phyloP scores from a whole-genome alignment of 208 protist species.

The Angomonas ambiguus region DNA sequence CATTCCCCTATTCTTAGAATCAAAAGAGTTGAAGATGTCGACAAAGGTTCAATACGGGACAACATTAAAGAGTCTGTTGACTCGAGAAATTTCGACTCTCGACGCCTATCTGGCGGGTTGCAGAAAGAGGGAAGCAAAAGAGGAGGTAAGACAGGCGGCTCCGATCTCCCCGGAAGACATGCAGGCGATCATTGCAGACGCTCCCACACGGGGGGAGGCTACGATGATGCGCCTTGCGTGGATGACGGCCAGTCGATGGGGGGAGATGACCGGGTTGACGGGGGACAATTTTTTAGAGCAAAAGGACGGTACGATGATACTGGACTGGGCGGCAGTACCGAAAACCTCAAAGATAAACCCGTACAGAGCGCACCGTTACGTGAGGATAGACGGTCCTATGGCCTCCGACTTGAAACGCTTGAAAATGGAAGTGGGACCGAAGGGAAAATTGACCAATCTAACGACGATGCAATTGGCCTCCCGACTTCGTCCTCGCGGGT shows the following conservation, averaged over 20 bases:
- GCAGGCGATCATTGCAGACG: background rate
- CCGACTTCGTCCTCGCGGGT: background rate
- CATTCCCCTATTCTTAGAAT: background rate
- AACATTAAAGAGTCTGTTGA: background rate
- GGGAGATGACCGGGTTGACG: background rate
- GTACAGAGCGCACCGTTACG: background rate
- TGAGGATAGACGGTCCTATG: background rate
- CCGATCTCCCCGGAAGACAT: background rate
- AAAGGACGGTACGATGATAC: background rate
- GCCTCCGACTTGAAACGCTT: background rate
- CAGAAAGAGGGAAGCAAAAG: background rate
- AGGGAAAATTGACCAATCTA: background rate
- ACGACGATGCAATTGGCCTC: background rate
- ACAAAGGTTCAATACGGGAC: background rate
- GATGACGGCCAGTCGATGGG: background rate
- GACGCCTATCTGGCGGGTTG: background rate
- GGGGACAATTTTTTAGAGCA: background rate
- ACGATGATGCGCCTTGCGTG: background rate
- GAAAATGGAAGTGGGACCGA: background rate
- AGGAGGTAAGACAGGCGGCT: background rate
- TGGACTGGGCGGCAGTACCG: background rate
- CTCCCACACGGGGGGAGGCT: background rate
- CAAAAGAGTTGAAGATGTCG: background rate
- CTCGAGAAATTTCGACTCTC: background rate
- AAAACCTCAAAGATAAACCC: background rate